These are phyloP conservation scores for Talaromyces rugulosus DNA, from an alignment of 2,329 filamentous ascomycete genomes.

Conservation along the genomic window DNA sequence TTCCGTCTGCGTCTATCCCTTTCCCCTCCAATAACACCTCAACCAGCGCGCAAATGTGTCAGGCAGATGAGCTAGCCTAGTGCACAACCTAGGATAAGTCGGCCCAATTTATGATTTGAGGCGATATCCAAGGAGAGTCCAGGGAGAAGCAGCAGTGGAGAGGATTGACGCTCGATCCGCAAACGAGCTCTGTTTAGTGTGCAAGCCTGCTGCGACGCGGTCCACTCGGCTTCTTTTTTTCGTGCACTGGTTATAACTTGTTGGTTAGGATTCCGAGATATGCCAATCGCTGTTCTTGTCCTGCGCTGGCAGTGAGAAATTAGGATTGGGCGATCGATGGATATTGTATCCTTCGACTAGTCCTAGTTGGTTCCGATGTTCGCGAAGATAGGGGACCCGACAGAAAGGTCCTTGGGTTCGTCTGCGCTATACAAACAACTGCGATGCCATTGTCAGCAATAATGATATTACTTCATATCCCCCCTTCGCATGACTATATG, in stretches of 20 bases:
- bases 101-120: not conserved
- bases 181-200: constrained; percentile 3
- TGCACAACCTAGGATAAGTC: not conserved
- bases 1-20: not conserved
- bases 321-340: not conserved
- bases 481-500: not conserved
- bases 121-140: not conserved
- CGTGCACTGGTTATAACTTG: not conserved
- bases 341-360: not conserved
- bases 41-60: not conserved
- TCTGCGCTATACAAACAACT: not conserved
- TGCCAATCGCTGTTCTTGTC: not conserved
- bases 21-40: not conserved
- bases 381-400: not conserved
- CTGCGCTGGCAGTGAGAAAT: not conserved
- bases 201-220: not conserved
- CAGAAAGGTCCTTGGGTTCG: not conserved
- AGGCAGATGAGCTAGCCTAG: not conserved
- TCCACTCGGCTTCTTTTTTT: not conserved
- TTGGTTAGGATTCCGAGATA: not conserved
- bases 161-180: constrained; percentile 9
- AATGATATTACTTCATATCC: not conserved
- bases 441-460: not conserved
- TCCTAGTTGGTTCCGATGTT: not conserved
- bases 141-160: not conserved